Conservation (phyloP, 371 early-diverging fungal species). For the Rhizomucor pusillus region DNA sequence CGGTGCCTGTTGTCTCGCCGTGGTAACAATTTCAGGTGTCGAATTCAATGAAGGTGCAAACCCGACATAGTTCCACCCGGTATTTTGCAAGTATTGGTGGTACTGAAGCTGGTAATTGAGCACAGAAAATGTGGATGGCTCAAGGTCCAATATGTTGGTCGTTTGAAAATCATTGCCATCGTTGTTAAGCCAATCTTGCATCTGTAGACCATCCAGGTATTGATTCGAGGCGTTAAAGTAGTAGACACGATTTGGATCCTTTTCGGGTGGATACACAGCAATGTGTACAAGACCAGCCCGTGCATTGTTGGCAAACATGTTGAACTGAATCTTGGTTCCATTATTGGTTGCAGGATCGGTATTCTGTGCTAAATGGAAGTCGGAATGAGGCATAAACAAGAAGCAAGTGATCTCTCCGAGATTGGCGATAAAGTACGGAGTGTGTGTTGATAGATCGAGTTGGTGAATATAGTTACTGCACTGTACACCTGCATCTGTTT, state of each 20-base stretch:
- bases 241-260: slow-evolving; percentile 21
- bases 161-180: slow-evolving; percentile 26
- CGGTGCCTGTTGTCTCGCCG: slow-evolving; percentile 9
- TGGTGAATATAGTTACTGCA: slow-evolving; percentile 11
- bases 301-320: slow-evolving; percentile 8
- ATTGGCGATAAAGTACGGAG: slow-evolving; percentile 17
- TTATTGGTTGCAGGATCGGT: slow-evolving; percentile 10
- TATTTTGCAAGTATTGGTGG: slow-evolving; percentile 15
- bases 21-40: slow-evolving; percentile 15
- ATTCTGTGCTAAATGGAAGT: slow-evolving; percentile 11
- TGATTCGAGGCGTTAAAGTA: slow-evolving; percentile 14
- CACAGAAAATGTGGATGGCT: slow-evolving; percentile 10
- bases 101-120: slow-evolving; percentile 19
- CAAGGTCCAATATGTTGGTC: slow-evolving; percentile 19
- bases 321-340: slow-evolving; percentile 17
- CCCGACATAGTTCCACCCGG: slow-evolving; percentile 27
- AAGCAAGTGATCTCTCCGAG: slow-evolving; percentile 15
- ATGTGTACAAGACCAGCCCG: slow-evolving; percentile 17
- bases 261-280: slow-evolving; percentile 17
- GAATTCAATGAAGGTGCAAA: slow-evolving; percentile 15
- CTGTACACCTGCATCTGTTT: slow-evolving; percentile 17
- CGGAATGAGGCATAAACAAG: slow-evolving; percentile 11
- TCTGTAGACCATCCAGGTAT: slow-evolving; percentile 6
- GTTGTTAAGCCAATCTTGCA: slow-evolving; percentile 14
- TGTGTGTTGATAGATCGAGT: slow-evolving; percentile 18